Evolutionary conservation across 495 filamentous ascomycete species (phyloP).

Genomic region (Xylaria sp.): DNA sequence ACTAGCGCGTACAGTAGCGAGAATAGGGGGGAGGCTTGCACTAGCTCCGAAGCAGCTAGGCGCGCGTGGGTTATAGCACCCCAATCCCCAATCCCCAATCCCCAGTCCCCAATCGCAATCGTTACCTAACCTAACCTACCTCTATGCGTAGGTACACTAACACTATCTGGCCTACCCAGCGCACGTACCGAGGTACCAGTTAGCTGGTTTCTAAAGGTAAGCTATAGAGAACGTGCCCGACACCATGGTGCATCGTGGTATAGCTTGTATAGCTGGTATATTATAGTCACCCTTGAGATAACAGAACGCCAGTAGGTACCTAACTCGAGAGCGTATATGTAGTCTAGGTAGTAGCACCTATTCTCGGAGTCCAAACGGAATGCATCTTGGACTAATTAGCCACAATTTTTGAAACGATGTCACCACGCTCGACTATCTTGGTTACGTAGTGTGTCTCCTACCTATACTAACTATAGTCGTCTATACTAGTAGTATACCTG

Average conservation of each 20-base stretch:
- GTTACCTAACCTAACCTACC: too few species aligned
- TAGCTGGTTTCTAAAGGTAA: neutral
- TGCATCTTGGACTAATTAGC: constrained; percentile 16
- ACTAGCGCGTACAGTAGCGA: constrained; percentile 7
- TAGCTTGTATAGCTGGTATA: neutral
- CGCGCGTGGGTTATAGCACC: neutral
- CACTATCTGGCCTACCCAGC: too few species aligned
- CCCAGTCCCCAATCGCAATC: too few species aligned
- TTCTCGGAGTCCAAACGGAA: neutral
- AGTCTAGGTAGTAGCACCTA: neutral
- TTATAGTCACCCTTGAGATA: neutral
- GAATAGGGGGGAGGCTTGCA: constrained; percentile 9
- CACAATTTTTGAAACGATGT: neutral
- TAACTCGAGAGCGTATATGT: too few species aligned
- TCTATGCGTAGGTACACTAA: too few species aligned
- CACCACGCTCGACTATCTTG: neutral
- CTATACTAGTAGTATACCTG: too few species aligned
- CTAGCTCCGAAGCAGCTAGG: neutral
- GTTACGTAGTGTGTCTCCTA: neutral
- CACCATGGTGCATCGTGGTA: neutral
- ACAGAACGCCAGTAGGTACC: too few species aligned
- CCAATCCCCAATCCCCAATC: neutral
- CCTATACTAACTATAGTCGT: too few species aligned
- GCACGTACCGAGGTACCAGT: neutral
- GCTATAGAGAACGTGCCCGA: neutral